Base-by-base conservation (phyloP, 371 early-diverging fungal genomes). In the Thermomucor indicae-seudaticae region DNA sequence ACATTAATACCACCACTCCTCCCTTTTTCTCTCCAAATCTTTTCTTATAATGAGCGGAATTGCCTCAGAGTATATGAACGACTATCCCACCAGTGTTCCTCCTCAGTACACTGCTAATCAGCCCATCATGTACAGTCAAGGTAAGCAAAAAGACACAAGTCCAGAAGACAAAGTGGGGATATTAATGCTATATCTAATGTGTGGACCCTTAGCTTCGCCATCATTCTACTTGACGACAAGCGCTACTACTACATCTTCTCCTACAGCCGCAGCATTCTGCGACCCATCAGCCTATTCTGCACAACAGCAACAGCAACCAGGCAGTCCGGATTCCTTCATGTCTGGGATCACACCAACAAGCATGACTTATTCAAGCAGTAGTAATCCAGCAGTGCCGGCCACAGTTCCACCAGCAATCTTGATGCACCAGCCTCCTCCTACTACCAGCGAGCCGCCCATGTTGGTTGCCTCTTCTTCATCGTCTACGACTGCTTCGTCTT, bases 51-150 rank as follows among this genome's bases (percentile, higher is more conserved):
- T n/a, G n/a, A n/a, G n/a, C n/a, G n/a, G n/a, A n/a, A n/a, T n/a
- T n/a, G n/a, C n/a, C n/a, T 56, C 68, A 32, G 68, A 68, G 44
- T 64, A 64, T 45, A 60, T 63, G 54, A 57, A 57, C 47, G 62
- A 67, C 12, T 58, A 58, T 23, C 32, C 54, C 35, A n/a, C n/a
- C n/a, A n/a, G n/a, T n/a, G n/a, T n/a, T n/a, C n/a, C n/a, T n/a
- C 50, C 54, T 23, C 63, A 66, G 28, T 61, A 57, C 16, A 30
- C 29, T 49, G 53, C 37, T 17, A 51, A 62, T 39, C 66, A 65
- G 47, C 32, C 66, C 11, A 58, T 43, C 53, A 48, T 65, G 58
- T 49, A 63, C 32, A 57, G 59, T 55, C 59, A 64, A 49, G 64
- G 70, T 70, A 43, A 35, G n/a, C 4, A 35, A n/a, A n/a, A 47